Percentiles rank a stretch among this genome's conserved stretches.
phyloP scores from a whole-genome alignment of 2,329 filamentous ascomycete genomes.

The Fusarium agapanthi region DNA sequence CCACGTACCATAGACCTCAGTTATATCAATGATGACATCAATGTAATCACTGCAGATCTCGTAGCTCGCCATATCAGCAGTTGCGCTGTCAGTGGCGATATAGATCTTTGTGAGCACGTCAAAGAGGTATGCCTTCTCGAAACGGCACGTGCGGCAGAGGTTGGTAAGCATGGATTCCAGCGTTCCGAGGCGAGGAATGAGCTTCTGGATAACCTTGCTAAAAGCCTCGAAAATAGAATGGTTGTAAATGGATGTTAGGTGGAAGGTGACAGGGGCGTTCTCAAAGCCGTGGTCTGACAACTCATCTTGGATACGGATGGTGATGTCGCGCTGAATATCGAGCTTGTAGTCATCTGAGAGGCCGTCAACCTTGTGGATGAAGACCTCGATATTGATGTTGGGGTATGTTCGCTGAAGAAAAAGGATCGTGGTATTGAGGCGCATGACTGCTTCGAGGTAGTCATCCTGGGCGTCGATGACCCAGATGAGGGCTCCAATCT shows the following conservation, averaged over 20 bases:
- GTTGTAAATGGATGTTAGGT: conserved; percentile 97
- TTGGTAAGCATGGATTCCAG: conserved; percentile 95
- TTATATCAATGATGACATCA: conserved; percentile 96
- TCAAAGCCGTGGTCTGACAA: conserved; percentile 92
- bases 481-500: conserved; percentile 95
- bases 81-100: conserved; percentile 93
- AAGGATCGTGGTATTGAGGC: conserved; percentile 88
- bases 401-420: conserved; percentile 89
- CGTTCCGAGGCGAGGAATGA: conserved; percentile 91
- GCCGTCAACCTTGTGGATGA: conserved; percentile 99
- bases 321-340: conserved; percentile 96
- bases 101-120: conserved; percentile 99
- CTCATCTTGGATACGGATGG: conserved; percentile 95
- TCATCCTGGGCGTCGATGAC: conserved; percentile 99
- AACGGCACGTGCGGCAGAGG: conserved; percentile 89
- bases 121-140: conserved; percentile 98
- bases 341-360: conserved; percentile 95
- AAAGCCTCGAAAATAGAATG: conserved; percentile 99
- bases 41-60: conserved; percentile 99
- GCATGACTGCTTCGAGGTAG: conserved; percentile 88
- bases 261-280: conserved; percentile 92
- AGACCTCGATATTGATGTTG: conserved; percentile 96
- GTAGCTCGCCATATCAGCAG: conserved; percentile 94
- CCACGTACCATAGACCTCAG: conserved; percentile 90
- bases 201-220: conserved; percentile 96